A percentile compares a stretch with the other conserved stretches of the same genome.
phyloP scores from a whole-genome alignment of 2,329 filamentous ascomycete genomes.

The Fusarium verticillioides region DNA sequence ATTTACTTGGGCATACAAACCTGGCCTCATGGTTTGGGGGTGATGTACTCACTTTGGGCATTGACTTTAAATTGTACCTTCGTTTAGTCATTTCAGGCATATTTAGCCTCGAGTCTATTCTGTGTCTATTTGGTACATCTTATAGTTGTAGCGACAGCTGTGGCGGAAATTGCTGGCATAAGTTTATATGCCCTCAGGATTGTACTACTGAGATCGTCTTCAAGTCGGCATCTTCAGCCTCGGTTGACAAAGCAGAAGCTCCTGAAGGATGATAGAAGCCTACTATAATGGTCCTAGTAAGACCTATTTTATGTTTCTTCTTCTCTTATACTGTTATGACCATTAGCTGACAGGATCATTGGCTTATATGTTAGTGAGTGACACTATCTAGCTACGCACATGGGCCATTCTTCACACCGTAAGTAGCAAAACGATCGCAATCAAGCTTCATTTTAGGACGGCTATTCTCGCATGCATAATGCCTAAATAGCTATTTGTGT shows the following conservation, averaged over 20 bases:
- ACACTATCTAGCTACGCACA: background rate
- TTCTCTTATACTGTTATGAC: rapidly evolving
- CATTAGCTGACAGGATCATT: background rate
- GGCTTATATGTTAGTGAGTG: background rate
- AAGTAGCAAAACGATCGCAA: rapidly evolving
- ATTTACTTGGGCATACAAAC: background rate
- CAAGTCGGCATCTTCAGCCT: background rate
- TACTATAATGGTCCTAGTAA: too few species aligned
- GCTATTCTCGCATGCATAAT: background rate
- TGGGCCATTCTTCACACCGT: background rate
- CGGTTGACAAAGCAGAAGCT: background rate
- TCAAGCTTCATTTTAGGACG: background rate
- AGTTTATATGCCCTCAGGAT: background rate
- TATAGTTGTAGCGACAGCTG: background rate
- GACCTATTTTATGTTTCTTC: background rate
- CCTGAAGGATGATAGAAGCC: background rate
- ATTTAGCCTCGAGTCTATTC: background rate
- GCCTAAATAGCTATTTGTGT: background rate
- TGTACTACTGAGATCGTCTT: background rate
- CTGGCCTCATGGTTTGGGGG: too few species aligned
- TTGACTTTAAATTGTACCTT: background rate
- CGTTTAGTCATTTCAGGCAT: background rate
- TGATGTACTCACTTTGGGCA: background rate
- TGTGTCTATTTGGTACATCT: background rate
- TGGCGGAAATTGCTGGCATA: background rate